Conservation (phyloP, 1,284 basidiomycete species). For the Pseudozyma tsukubaensis region DNA sequence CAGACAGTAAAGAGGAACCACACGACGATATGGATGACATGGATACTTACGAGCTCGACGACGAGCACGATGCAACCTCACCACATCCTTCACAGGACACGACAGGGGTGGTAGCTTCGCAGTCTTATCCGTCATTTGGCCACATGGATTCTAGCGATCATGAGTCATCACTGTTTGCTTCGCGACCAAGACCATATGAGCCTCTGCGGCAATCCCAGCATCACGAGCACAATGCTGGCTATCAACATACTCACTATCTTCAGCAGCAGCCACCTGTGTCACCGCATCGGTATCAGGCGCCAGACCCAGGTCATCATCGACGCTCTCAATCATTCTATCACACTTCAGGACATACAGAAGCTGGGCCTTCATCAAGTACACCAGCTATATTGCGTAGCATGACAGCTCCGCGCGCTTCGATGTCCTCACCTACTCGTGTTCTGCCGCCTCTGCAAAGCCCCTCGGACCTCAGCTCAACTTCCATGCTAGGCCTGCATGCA, state of each 20-base stretch:
- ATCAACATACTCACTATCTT: slow-evolving; percentile 2
- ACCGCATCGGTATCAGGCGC: slow-evolving; percentile 6
- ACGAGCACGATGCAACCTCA: slow-evolving; percentile 17
- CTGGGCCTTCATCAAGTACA: not conserved
- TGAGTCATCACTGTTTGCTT: not conserved
- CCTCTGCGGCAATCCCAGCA: not conserved
- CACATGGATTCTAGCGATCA: not conserved
- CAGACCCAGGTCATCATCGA: slow-evolving; percentile 8
- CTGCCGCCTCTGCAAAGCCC: slow-evolving; percentile 12
- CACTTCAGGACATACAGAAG: not conserved
- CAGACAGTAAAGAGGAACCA: slow-evolving; percentile 1
- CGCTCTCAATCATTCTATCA: slow-evolving; percentile 12
- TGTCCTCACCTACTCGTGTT: slow-evolving; percentile 14
- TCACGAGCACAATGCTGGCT: not conserved
- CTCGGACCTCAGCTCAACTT: slow-evolving; percentile 22
- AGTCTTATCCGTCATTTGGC: not conserved
- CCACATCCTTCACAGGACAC: not conserved
- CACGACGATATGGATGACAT: slow-evolving; percentile 26
- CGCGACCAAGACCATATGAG: slow-evolving; percentile 6
- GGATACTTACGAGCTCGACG: slow-evolving; percentile 38
- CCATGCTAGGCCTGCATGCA: slow-evolving; percentile 6
- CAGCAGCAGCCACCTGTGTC: slow-evolving; percentile 11
- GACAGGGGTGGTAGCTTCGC: not conserved
- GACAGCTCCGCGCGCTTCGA: not conserved
- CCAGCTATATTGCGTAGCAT: slow-evolving; percentile 4